phyloP scores from a whole-genome alignment of 2,329 filamentous ascomycete species.

The Pseudocercospora fuligena region DNA sequence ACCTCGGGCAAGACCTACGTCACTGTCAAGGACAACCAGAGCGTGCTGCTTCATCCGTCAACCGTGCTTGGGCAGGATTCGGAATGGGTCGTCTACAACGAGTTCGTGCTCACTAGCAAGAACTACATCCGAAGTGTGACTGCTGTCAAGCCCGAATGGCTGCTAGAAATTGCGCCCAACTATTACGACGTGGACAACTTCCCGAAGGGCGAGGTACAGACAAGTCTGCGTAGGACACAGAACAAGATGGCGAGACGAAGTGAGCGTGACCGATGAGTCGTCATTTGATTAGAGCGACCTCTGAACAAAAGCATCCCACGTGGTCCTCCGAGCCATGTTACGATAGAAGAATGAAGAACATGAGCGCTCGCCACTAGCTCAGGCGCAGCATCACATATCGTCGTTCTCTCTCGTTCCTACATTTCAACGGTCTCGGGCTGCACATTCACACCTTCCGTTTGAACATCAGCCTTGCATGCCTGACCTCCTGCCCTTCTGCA shows the following conservation, averaged over 20 bases:
- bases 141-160: conserved; percentile 89
- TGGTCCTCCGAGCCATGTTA: neutral
- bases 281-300: neutral
- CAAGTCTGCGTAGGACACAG: conserved; percentile 53
- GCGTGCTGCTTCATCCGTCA: conserved; percentile 88
- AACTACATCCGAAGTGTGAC: conserved; percentile 97
- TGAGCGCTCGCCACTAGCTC: neutral
- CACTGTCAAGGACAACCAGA: conserved; percentile 96
- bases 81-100: conserved; percentile 98
- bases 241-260: conserved; percentile 27
- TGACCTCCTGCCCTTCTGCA: neutral
- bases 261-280: conserved; percentile 7
- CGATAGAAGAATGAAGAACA: neutral
- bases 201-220: conserved; percentile 82
- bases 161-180: conserved; percentile 88
- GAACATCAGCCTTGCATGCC: neutral
- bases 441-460: neutral
- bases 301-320: neutral
- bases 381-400: neutral
- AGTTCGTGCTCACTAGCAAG: conserved; percentile 97
- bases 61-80: conserved; percentile 86
- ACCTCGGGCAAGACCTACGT: conserved; percentile 85
- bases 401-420: neutral
- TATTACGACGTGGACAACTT: conserved; percentile 90
- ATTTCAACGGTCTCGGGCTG: no score